Evolutionary conservation across 345 rosid species (phyloP), one percentile per base, ranked within the genome.

Genomic region (Linum tenue): DNA sequence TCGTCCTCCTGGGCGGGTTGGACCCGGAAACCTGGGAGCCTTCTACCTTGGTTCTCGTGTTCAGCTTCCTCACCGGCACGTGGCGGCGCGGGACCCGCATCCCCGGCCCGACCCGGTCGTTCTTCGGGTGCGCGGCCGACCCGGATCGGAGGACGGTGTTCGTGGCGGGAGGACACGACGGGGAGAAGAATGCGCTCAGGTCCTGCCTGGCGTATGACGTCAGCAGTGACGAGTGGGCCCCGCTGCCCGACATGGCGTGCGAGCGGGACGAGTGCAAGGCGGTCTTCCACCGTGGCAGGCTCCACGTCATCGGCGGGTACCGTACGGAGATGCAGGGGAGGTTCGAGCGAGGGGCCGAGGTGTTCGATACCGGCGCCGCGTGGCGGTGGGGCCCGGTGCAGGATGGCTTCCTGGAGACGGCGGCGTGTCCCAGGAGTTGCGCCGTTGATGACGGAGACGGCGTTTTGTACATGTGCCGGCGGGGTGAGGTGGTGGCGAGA

Each of bases 261-360:
- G 84, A 85, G 64, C 84, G 98, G 7, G 97, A 88, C 39, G 98
- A 90, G 62, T 90, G 97, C 70, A 75, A 78, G 62, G 90, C 77
- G 0, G 35, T 86, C 1, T 87, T 86, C 82, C 80, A 70, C n/a
- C 58, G 64, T 36, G 90, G 96, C 73, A 85, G 50, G 71, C 75
- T 90, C 81, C 89, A 77, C 48, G 96, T 81, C 76, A 74, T 90
- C 15, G 86, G 96, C 7, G 98, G 98, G 1, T 92, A 92, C 63
- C 11, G 78, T 38, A 92, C 94, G 3, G 88, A 83, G 72, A 62
- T 63, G 78, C 98, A 92, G 69, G 98, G 98, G 0, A 67, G 69
- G 11, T 90, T 90, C 44, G 78, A 72, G 68, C 69, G 75, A 50
- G 71, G 75, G 2, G 75, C 82, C 0, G 94, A 90, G 65, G 76